Evolutionary conservation across 371 early-diverging fungal genomes (phyloP), one percentile per base, ranked within the genome.

Genomic region (Mycotypha africana): DNA sequence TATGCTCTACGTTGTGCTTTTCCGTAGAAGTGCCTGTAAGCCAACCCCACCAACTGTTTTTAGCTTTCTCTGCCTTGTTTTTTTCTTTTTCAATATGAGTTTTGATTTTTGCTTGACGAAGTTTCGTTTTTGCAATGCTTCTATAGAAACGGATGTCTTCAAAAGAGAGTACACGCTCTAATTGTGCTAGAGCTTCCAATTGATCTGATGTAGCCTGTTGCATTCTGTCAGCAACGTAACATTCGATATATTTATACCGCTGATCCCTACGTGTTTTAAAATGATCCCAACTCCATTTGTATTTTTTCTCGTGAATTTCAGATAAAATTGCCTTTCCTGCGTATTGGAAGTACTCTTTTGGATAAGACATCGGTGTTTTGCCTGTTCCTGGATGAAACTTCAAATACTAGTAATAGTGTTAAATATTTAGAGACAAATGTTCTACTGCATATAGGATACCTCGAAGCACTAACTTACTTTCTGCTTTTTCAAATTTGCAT

Each of bases 71-170:
- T 25, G 43, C 62, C 38, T 56, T 58, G n/a, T 57, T 58, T 35
- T 59, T 63, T 38, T 67, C 56, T 30, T 62, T 58, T 25, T 67
- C 58, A 17, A 49, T 62, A 53, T 65, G 56, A 20, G 71, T 64
- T 34, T 61, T 51, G 30, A 67, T 60, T 43, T 75, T 71, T 37
- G 84, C 81, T 40, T 79, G 78, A 17, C 76, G 67, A 35, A 91
- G 47, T 24, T 73, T 68, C 16, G 70, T 69, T 25, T 76, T 74
- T 0, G 89, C 86, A 10, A 86, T 60, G 4, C 81, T 78, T 19
- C 91, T 72, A 48, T 88, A 92, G 38, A 84, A 78, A 12, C 85
- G 78, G 30, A 93, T 85, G 47, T 92, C 93, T 31, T 91, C 81
- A 56, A 78, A 87, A 2, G 79, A 67, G 2, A 91, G 69, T 22